Evolutionary conservation across 2,329 filamentous ascomycete genomes (phyloP).

Genomic region (Chrysosporium keratinophilum): DNA sequence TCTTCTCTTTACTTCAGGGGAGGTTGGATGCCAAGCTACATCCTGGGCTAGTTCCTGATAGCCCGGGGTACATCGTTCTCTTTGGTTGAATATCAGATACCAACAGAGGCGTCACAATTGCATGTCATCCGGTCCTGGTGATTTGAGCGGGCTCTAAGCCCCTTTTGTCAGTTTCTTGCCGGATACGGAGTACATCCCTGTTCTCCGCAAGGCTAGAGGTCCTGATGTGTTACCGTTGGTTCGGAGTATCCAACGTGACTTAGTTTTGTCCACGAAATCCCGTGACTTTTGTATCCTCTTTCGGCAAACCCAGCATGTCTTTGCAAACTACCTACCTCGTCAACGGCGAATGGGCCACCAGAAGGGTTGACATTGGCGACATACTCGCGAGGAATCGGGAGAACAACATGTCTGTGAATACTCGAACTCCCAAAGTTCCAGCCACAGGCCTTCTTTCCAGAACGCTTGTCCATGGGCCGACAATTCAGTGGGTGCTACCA

Average conservation of each 20-base stretch:
- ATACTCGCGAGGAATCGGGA: slow-evolving; percentile 15
- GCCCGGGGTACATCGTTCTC: background rate
- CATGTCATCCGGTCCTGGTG: background rate
- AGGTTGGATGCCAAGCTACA: background rate
- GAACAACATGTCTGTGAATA: slow-evolving; percentile 20
- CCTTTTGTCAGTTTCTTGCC: background rate
- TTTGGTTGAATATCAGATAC: background rate
- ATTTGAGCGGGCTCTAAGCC: background rate
- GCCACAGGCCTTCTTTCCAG: slow-evolving; percentile 63
- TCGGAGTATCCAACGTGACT: background rate
- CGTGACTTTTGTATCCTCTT: background rate
- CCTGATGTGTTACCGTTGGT: background rate
- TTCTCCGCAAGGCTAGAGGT: background rate
- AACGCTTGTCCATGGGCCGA: slow-evolving; percentile 66
- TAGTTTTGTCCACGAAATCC: background rate
- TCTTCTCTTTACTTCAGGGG: too few species aligned
- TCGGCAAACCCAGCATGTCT: slow-evolving; percentile 14
- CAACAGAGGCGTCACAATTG: background rate
- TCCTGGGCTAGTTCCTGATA: background rate
- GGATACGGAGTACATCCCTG: background rate
- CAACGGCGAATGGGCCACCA: slow-evolving; percentile 16
- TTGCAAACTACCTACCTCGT: slow-evolving; percentile 17
- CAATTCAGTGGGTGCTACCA: slow-evolving; percentile 66
- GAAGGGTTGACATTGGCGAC: slow-evolving; percentile 17
- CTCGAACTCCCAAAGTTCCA: slow-evolving; percentile 36